These are phyloP conservation scores for Pontederia paniculata DNA, from an alignment of 176 grass and related monocot species.

Conservation along the genomic window DNA sequence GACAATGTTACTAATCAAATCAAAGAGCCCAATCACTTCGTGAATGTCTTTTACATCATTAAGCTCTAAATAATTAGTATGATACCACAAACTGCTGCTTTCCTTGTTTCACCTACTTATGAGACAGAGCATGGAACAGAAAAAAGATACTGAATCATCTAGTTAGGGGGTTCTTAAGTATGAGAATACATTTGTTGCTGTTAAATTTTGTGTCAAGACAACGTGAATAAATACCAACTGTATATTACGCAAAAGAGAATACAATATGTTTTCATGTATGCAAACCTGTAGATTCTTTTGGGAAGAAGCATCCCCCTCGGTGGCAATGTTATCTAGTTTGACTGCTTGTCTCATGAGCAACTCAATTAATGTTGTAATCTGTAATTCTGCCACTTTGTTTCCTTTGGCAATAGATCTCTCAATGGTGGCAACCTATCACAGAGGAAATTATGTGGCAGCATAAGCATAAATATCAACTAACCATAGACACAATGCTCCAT, in stretches of 20 bases:
- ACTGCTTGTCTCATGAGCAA: slow-evolving; percentile 87
- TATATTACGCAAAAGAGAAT: not conserved
- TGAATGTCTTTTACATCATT: too few relatives aligned
- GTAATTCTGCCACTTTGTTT: slow-evolving; percentile 77
- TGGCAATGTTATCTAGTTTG: slow-evolving; percentile 71
- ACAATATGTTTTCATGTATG: not conserved
- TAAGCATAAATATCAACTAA: not conserved
- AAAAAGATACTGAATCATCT: too few relatives aligned
- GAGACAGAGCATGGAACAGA: too few relatives aligned
- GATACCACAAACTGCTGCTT: too few relatives aligned
- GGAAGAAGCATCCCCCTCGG: slow-evolving; percentile 38
- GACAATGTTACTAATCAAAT: too few relatives aligned
- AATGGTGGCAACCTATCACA: slow-evolving; percentile 47
- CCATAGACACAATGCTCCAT: not conserved
- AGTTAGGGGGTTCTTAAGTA: too few relatives aligned
- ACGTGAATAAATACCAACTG: not conserved
- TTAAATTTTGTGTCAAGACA: too few relatives aligned
- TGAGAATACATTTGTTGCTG: too few relatives aligned
- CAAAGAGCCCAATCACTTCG: too few relatives aligned
- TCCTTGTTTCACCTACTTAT: too few relatives aligned
- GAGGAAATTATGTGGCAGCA: slow-evolving; percentile 1
- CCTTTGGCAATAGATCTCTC: slow-evolving; percentile 68
- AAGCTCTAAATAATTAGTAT: too few relatives aligned
- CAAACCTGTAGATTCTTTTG: slow-evolving; percentile 84
- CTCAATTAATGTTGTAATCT: slow-evolving; percentile 90